Conservation (phyloP, 768 basidiomycete species). For the Tulasnella sp. region DNA sequence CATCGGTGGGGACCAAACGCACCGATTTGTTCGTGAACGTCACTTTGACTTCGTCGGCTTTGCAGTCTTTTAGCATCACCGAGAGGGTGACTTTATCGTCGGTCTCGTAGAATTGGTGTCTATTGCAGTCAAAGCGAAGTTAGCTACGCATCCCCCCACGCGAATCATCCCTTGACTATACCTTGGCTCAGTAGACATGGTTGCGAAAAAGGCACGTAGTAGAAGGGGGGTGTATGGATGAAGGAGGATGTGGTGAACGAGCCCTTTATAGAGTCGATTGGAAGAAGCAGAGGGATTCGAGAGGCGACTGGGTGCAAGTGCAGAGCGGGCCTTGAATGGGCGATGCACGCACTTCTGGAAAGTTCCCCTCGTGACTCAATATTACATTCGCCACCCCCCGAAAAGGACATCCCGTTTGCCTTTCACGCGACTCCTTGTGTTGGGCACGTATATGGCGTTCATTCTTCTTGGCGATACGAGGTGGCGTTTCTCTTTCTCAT, state of each 20-base stretch:
- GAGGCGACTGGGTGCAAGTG: neutral
- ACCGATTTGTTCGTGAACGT: constrained; percentile 59
- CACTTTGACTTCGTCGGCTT: constrained; percentile 64
- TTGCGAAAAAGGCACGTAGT: neutral
- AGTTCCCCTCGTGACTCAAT: constrained; percentile 9
- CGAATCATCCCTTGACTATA: no score
- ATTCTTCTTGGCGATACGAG: no score
- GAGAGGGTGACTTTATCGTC: constrained; percentile 74
- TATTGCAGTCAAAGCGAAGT: no score
- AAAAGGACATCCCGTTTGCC: neutral
- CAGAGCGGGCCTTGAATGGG: neutral
- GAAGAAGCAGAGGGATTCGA: neutral
- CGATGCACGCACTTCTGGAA: constrained; percentile 15
- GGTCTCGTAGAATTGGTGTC: constrained; percentile 88
- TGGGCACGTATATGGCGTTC: no score
- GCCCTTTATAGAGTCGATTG: neutral
- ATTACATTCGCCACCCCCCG: neutral
- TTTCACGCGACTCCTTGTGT: neutral
- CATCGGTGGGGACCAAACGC: neutral
- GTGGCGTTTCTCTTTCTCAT: no score
- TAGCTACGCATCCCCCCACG: no score
- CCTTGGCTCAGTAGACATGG: constrained; percentile 34
- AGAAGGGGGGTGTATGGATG: neutral
- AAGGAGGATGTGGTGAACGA: neutral
- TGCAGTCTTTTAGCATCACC: constrained; percentile 77